Evolutionary conservation across 1,284 basidiomycete species (phyloP).

Genomic region (Malassezia furfur): DNA sequence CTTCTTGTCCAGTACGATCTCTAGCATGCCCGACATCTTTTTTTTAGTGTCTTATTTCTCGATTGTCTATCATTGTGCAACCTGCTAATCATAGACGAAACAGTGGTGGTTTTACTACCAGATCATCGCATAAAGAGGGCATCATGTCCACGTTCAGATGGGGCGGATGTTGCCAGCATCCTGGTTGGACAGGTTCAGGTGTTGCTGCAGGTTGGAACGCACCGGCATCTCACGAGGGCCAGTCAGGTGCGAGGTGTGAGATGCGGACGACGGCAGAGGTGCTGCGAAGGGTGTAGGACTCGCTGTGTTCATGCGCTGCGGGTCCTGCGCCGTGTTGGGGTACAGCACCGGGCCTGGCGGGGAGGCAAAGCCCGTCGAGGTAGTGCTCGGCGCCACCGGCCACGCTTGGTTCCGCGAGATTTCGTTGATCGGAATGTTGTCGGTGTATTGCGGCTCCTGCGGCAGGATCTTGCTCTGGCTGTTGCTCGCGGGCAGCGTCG

Average conservation of each 20-base stretch:
- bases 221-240: slow-evolving; percentile 15
- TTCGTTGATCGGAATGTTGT: too few species aligned
- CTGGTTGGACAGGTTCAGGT: slow-evolving; percentile 1
- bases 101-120: background rate
- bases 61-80: background rate
- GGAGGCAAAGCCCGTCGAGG: too few species aligned
- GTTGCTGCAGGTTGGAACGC: slow-evolving; percentile 15
- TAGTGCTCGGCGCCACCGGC: too few species aligned
- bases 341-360: background rate
- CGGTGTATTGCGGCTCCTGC: too few species aligned
- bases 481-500: background rate
- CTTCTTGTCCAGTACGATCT: background rate
- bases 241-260: background rate
- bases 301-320: background rate
- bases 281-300: background rate
- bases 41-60: background rate
- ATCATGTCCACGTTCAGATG: background rate
- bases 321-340: background rate
- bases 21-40: background rate
- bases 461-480: too few species aligned
- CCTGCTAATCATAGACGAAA: background rate
- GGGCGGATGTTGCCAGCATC: background rate
- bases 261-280: background rate
- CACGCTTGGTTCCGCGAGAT: too few species aligned
- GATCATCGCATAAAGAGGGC: background rate